Evolutionary conservation across 2,329 filamentous ascomycete species (phyloP), one percentile per base, ranked within the genome.

Genomic region (Cordyceps sp.): DNA sequence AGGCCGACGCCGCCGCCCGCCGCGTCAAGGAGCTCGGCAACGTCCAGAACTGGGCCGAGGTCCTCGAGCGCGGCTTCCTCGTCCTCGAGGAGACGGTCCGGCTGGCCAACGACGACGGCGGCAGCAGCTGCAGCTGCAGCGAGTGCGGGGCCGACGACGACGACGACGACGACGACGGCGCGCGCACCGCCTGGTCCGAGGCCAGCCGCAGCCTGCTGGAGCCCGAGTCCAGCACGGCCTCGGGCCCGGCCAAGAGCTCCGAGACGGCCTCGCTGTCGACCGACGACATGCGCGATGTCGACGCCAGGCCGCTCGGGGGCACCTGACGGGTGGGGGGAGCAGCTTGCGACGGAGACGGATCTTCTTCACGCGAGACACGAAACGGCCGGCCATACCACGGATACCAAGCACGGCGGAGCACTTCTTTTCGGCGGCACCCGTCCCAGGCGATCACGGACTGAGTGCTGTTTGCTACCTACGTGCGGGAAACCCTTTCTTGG

Each of bases 11-110:
- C 36, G 74, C 75, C 23, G 67, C 69, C 29, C 64, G 66, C 40
- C 66, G 65, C 45, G 58, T 88, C 36, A 86, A 85, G 57, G 80
- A 85, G 61, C 61, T 85, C 38, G 80, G 81, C 17, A 76, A 85
- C 48, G 69, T 88, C 47, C 80, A 88, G 62, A 86, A 86, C 52
- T 90, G 81, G 81, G 79, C 81, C 16, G 82, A 90, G 64, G 72
- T 85, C 55, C 61, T 88, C 46, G 81, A 77, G 61, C 53, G 71
- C 36, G 70, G 76, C 41, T 73, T 79, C 40, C 39, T 76, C 34
- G 64, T 74, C 28, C 47, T 79, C 6, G 70, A 74, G 50, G 73
- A 78, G 61, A 78, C 73, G 26, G 48, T 78, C 43, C 54, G 71
- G 42, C 48, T 76, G 35, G 72, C 66, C 3, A 58, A 54, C 31